These are phyloP conservation scores for Pleoardoris graminearum DNA, from an alignment of 2,329 filamentous ascomycete genomes.

Conservation along the genomic window DNA sequence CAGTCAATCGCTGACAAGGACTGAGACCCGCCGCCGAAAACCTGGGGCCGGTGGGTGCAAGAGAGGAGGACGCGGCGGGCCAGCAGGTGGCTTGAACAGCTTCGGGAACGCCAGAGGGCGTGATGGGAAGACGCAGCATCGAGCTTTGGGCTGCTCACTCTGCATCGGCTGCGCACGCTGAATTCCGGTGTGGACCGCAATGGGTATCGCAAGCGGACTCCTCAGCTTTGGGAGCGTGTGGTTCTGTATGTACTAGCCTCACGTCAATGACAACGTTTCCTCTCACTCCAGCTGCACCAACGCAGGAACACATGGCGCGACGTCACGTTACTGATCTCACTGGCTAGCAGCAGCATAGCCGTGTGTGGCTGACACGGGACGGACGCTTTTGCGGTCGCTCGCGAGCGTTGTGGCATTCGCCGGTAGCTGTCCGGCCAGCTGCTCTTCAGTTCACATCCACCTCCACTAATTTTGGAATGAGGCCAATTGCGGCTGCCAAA, in stretches of 20 bases:
- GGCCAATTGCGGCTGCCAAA: conserved; percentile 32
- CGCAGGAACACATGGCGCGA: conserved; percentile 30
- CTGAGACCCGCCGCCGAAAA: conserved; percentile 55
- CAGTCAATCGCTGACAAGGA: conserved; percentile 99
- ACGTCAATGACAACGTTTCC: conserved; percentile 36
- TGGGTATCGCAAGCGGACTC: conserved; percentile 13
- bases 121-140: conserved; percentile 33
- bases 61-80: conserved; percentile 29
- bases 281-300: conserved; percentile 37
- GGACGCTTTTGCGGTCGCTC: conserved; percentile 19
- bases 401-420: conserved; percentile 31
- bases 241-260: conserved; percentile 38
- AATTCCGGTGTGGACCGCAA: conserved; percentile 29
- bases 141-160: conserved; percentile 37
- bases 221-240: conserved; percentile 41
- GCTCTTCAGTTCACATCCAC: conserved; percentile 34
- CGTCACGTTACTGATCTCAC: conserved; percentile 40
- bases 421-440: conserved; percentile 28
- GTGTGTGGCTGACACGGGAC: conserved; percentile 40
- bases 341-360: conserved; percentile 42
- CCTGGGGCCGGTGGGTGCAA: conserved; percentile 26
- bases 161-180: conserved; percentile 30
- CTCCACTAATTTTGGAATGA: conserved; percentile 34
- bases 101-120: conserved; percentile 36
- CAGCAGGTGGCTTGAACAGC: conserved; percentile 30